Evolutionary conservation across 1,284 basidiomycete species (phyloP), one percentile per base, ranked within the genome.

Genomic region (Veloporphyrellus conicus): DNA sequence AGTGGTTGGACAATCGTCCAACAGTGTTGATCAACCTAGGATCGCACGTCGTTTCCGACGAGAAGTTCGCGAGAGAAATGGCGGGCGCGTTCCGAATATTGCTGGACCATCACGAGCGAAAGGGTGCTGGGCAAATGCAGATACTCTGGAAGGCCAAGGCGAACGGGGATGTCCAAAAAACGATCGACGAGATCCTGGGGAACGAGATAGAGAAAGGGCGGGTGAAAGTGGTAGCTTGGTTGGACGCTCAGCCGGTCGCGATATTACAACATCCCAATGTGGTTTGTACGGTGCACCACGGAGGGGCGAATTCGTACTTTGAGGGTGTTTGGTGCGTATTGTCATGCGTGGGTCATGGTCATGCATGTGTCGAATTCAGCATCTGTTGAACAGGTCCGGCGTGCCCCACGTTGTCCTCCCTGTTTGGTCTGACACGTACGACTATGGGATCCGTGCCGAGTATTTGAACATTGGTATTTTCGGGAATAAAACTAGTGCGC

Each of bases 291-390:
- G 52, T 58, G 7, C 55, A 52, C 10, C 52, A 55, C 10, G 57
- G 55, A 19, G 52, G 58, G 4, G 51, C 45, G 7, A 57, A 59
- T 38, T 57, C 55, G 6, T 57, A 48, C 32, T 55, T 23, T 1
- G 58, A 60, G 5, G 43, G 44, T 1, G 4, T 53, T 23, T 54
- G 54, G 57, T 56, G 18, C 40, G 43, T 15, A 3, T 31, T 38
- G 29, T 38, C 9, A 15, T 34, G 27, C n/a, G n/a, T 16, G n/a
- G n/a, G n/a, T n/a, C n/a, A n/a, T n/a, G n/a, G n/a, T n/a, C n/a
- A n/a, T n/a, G n/a, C n/a, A n/a, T n/a, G n/a, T n/a, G 5, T 8
- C n/a, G 9, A 19, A 19, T 16, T 35, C 3, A 20, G 2, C 10
- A 11, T 12, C 11, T 3, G n/a, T 42, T 18, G 19, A 18, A 36